Evolutionary conservation across 1,139 yeast species (phyloP).

Genomic region (Candida gigantensis): DNA sequence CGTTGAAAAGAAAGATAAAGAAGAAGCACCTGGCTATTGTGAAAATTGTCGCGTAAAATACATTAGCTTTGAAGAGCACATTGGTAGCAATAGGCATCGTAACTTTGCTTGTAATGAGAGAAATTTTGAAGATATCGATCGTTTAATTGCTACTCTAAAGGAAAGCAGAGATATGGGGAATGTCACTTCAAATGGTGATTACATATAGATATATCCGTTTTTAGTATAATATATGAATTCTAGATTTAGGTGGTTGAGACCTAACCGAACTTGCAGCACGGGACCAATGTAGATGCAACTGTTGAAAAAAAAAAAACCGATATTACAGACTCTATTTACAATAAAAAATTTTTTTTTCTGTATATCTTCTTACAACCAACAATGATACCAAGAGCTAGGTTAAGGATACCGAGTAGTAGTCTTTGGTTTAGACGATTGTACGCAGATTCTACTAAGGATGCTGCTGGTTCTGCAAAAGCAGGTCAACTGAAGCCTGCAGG

Average conservation of each 20-base stretch:
- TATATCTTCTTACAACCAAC: too few relatives aligned
- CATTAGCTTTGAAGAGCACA: slow-evolving; percentile 78
- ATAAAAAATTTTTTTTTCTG: too few relatives aligned
- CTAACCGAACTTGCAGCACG: too few relatives aligned
- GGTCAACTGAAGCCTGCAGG: slow-evolving; percentile 9
- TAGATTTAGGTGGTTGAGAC: too few relatives aligned
- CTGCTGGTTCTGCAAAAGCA: background rate
- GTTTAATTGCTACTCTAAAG: slow-evolving; percentile 53
- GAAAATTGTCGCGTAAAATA: slow-evolving; percentile 92
- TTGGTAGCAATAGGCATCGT: slow-evolving; percentile 68
- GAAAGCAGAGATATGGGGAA: slow-evolving; percentile 45
- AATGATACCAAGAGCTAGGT: slow-evolving; percentile 2
- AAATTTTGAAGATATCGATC: slow-evolving; percentile 79
- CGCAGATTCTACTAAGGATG: background rate
- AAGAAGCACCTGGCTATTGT: slow-evolving; percentile 70
- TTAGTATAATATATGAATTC: background rate
- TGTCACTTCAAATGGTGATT: slow-evolving; percentile 49
- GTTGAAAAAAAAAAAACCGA: slow-evolving; percentile 2
- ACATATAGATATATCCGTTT: slow-evolving; percentile 8
- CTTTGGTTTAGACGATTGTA: slow-evolving; percentile 1
- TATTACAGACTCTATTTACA: background rate
- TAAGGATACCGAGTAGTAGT: slow-evolving; percentile 1
- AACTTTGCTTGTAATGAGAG: slow-evolving; percentile 73
- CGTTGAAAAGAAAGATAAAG: slow-evolving; percentile 48
- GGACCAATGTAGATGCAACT: too few relatives aligned